Percentiles rank a stretch among this genome's conserved stretches.
Conservation (phyloP, 2,329 filamentous ascomycete species). For the Colletotrichum godetiae region DNA sequence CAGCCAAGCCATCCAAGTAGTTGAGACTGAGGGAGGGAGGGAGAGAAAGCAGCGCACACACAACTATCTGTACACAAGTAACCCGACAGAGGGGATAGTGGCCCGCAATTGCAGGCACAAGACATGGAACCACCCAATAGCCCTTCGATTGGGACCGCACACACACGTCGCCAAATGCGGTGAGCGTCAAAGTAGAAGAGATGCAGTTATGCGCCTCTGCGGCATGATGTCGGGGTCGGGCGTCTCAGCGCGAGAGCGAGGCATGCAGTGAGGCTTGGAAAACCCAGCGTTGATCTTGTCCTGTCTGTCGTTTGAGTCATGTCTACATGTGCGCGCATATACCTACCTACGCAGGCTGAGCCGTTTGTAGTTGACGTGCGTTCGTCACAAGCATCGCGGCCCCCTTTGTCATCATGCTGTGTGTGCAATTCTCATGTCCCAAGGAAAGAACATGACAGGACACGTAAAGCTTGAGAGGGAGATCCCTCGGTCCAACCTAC, state of each 20-base stretch:
- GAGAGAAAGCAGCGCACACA: neutral
- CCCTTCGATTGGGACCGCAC: conserved; percentile 14
- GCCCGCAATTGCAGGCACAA: conserved; percentile 30
- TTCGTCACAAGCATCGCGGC: neutral
- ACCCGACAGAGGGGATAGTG: conserved; percentile 31
- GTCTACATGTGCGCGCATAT: conserved; percentile 3
- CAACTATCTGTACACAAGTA: conserved; percentile 10
- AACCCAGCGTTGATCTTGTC: conserved; percentile 2
- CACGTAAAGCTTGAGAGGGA: neutral
- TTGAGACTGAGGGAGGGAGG: neutral
- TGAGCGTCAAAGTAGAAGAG: conserved; percentile 11
- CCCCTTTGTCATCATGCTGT: neutral
- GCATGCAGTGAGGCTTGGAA: conserved; percentile 9
- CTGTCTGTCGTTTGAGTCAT: conserved; percentile 22
- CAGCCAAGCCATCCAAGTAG: neutral
- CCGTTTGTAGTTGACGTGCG: neutral
- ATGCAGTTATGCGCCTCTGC: neutral
- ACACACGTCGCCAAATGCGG: conserved; percentile 20
- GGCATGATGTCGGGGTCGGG: neutral
- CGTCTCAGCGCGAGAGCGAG: neutral
- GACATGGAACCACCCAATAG: conserved; percentile 14
- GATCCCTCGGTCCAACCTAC: neutral
- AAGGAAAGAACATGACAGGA: neutral
- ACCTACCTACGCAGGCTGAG: neutral
- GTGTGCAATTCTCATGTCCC: neutral